These are phyloP conservation scores for Cynara cardunculus DNA, from an alignment of 129 eudicot species.

Conservation along the genomic window DNA sequence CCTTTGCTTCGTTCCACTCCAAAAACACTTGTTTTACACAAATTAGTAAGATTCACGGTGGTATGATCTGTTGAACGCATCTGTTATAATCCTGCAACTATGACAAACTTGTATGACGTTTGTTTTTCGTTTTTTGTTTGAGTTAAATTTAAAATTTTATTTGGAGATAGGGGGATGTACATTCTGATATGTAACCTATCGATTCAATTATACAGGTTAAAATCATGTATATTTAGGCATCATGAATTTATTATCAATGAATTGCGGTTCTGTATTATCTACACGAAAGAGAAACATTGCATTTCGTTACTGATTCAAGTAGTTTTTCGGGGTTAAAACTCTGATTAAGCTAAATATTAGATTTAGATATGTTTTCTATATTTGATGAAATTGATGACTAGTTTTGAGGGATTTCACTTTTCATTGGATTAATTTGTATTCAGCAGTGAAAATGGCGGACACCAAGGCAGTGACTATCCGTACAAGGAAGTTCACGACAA, in stretches of 20 bases:
- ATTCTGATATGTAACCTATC: neutral
- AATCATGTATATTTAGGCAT: neutral
- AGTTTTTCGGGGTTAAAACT: neutral
- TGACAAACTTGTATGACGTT: neutral
- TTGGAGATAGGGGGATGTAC: neutral
- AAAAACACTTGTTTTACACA: neutral
- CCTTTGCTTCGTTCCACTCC: neutral
- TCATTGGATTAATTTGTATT: neutral
- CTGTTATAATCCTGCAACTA: neutral
- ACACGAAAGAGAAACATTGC: neutral
- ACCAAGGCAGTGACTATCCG: conserved; percentile 67
- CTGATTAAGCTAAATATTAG: neutral
- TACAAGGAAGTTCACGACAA: conserved; percentile 86
- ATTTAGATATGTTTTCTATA: neutral
- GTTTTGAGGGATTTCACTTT: neutral
- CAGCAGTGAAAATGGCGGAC: conserved; percentile 60
- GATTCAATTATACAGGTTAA: neutral
- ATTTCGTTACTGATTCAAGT: neutral
- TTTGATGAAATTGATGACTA: neutral
- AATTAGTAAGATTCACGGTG: neutral
- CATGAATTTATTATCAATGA: neutral
- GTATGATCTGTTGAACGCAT: neutral
- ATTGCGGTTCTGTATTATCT: neutral
- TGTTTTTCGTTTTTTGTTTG: neutral
- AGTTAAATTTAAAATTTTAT: neutral